Conservation (phyloP, 768 basidiomycete species). For the Termitomyces sp. region DNA sequence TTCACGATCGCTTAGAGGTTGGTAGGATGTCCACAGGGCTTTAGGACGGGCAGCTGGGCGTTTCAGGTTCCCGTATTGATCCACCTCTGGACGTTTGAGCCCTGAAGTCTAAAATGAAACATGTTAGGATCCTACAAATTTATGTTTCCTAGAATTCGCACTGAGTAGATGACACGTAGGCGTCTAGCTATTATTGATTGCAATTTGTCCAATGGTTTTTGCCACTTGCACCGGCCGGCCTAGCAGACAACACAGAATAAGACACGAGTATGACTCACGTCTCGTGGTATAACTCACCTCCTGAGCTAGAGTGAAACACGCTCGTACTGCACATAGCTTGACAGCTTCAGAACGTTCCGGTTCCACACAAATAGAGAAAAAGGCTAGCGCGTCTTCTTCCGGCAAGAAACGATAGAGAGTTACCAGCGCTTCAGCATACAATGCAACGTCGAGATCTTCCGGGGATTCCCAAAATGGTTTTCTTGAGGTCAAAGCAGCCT, state of each 20-base stretch:
- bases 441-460: constrained; percentile 73
- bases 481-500: constrained; percentile 32
- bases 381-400: constrained; percentile 50
- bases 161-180: constrained; percentile 54
- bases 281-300: constrained; percentile 46
- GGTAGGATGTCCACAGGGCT: constrained; percentile 47
- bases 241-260: not conserved
- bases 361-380: constrained; percentile 66
- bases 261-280: not conserved
- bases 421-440: constrained; percentile 73
- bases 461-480: constrained; percentile 69
- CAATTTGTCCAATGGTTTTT: constrained; percentile 48
- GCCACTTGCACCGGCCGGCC: constrained; percentile 54
- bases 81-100: constrained; percentile 57
- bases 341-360: constrained; percentile 79
- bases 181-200: constrained; percentile 41
- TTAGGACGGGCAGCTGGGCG: constrained; percentile 56
- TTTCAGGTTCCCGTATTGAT: constrained; percentile 51
- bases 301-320: constrained; percentile 60
- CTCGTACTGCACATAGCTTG: constrained; percentile 74
- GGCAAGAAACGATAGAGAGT: constrained; percentile 69
- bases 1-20: constrained; percentile 66
- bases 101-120: constrained; percentile 37
- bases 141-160: constrained; percentile 20
- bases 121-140: not conserved